Percentiles rank a stretch among this genome's conserved stretches.
Evolutionary conservation across 2,329 filamentous ascomycete genomes (phyloP).

Genomic region (Penicillium hordei): DNA sequence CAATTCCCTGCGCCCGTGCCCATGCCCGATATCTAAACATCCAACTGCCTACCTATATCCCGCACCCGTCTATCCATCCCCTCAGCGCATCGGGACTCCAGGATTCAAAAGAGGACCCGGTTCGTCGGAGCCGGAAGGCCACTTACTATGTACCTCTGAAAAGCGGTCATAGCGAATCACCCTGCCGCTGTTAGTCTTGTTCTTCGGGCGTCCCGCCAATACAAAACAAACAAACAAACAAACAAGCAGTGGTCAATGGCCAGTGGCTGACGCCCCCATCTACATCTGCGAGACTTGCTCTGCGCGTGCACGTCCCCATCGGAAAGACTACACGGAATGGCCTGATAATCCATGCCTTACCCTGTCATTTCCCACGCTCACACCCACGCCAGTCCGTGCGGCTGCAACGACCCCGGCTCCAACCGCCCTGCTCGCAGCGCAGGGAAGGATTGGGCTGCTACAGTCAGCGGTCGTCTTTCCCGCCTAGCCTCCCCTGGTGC

Average conservation of each 20-base stretch:
- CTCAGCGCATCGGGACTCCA: background rate
- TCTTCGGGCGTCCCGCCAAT: background rate
- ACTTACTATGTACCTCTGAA: background rate
- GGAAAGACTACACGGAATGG: background rate
- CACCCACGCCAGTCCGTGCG: slow-evolving; percentile 9
- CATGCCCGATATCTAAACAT: background rate
- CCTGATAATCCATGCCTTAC: background rate
- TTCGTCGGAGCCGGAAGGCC: background rate
- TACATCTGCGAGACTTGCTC: background rate
- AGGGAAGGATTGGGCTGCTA: background rate
- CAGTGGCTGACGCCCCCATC: background rate
- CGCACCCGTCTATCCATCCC: background rate
- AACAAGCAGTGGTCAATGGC: slow-evolving; percentile 4
- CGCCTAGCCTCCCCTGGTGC: background rate
- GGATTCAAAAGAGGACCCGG: slow-evolving; percentile 7
- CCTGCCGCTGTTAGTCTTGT: background rate
- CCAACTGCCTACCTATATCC: background rate
- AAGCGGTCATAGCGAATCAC: slow-evolving; percentile 7
- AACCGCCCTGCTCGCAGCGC: slow-evolving; percentile 3
- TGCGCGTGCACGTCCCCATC: background rate
- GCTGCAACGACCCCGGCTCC: slow-evolving; percentile 2
- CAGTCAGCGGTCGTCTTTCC: background rate
- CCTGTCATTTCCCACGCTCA: background rate
- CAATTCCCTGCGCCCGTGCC: background rate
- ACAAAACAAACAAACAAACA: background rate